Evolutionary conservation across 805 yeast genomes (phyloP).

Genomic region (Candida palmyrensis): DNA sequence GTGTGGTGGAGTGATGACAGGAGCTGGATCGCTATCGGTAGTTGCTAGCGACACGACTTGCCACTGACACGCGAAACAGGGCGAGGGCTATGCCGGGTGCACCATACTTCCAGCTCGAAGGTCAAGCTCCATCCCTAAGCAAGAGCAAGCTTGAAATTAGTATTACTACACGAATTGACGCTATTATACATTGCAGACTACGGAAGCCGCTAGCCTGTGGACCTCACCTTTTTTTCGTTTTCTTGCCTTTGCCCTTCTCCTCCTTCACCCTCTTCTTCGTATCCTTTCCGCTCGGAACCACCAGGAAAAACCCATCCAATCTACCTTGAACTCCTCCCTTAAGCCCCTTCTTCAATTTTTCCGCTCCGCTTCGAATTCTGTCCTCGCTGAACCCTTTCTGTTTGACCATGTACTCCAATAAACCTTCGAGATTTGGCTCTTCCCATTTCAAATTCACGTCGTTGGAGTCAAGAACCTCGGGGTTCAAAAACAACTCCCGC

Average conservation of each 20-base stretch:
- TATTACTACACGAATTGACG: too few relatives aligned
- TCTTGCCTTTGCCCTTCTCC: conserved; percentile 21
- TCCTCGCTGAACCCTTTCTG: conserved; percentile 93
- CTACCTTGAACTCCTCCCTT: conserved; percentile 88
- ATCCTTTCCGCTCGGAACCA: conserved; percentile 35
- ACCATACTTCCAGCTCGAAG: too few relatives aligned
- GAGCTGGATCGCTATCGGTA: too few relatives aligned
- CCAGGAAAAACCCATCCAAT: conserved; percentile 86
- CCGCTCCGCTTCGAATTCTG: conserved; percentile 82
- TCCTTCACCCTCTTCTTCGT: conserved; percentile 24
- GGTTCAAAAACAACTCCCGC: conserved; percentile 72
- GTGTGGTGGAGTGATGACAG: too few relatives aligned
- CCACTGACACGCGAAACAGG: too few relatives aligned
- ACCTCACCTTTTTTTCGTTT: too few relatives aligned
- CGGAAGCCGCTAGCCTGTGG: too few relatives aligned
- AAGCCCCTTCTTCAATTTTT: conserved; percentile 75
- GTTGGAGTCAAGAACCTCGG: conserved; percentile 66
- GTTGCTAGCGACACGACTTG: too few relatives aligned
- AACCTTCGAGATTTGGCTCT: conserved; percentile 82
- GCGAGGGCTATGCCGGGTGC: too few relatives aligned
- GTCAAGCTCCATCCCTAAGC: too few relatives aligned
- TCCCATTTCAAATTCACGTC: conserved; percentile 76
- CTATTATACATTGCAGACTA: too few relatives aligned
- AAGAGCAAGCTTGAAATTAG: too few relatives aligned
- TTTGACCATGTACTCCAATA: conserved; percentile 75